These are phyloP conservation scores for Pterocarpus macrocarpus DNA, from an alignment of 306 rosid genomes.

Conservation along the genomic window DNA sequence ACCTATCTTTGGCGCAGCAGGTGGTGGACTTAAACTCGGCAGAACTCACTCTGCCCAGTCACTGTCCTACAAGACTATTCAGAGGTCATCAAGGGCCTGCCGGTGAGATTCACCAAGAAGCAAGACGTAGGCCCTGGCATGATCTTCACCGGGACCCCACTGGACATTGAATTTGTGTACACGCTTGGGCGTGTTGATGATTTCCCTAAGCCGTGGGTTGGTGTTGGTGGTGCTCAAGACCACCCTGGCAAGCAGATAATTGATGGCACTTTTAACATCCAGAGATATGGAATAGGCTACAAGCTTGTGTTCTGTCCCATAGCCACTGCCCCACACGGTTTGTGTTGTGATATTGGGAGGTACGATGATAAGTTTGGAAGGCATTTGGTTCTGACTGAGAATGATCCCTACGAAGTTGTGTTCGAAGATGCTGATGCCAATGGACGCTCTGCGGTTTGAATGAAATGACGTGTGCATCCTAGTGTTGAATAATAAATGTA, in stretches of 20 bases:
- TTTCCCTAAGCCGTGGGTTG: neutral
- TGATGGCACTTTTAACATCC: neutral
- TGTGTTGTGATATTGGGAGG: neutral
- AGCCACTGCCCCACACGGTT: neutral
- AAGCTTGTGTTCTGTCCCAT: constrained; percentile 40
- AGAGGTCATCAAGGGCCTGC: too few relatives aligned
- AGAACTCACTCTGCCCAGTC: too few relatives aligned
- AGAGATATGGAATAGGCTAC: neutral
- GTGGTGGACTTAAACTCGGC: too few relatives aligned
- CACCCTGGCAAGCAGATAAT: neutral
- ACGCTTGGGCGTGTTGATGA: constrained; percentile 17
- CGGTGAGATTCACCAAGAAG: too few relatives aligned
- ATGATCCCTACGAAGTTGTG: constrained; percentile 14
- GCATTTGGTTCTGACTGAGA: neutral
- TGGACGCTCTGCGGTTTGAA: neutral
- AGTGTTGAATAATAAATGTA: too few relatives aligned
- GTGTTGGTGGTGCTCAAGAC: too few relatives aligned
- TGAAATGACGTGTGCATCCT: too few relatives aligned
- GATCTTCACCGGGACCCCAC: too few relatives aligned
- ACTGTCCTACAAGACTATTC: too few relatives aligned
- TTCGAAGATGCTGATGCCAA: neutral
- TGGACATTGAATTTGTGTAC: too few relatives aligned
- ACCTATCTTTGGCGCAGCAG: too few relatives aligned
- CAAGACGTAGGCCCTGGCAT: too few relatives aligned
- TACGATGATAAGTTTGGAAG: constrained; percentile 10